phyloP scores from a whole-genome alignment of 306 rosid genomes.

The Arachis stenosperma region DNA sequence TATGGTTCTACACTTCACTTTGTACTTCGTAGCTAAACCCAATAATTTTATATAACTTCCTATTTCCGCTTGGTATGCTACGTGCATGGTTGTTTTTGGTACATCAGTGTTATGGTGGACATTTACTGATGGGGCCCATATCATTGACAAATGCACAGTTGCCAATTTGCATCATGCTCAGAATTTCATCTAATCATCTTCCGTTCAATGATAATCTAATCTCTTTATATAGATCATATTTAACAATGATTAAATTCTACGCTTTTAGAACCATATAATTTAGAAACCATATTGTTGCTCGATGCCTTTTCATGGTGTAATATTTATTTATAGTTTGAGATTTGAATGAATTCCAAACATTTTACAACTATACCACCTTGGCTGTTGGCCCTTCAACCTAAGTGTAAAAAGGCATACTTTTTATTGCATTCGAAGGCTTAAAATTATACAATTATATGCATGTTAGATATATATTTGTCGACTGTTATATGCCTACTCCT shows the following conservation, averaged over 20 bases:
- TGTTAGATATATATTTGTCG: not conserved
- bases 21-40: not conserved
- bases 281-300: not conserved
- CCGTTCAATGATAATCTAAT: not conserved
- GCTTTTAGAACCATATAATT: not conserved
- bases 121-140: too few species aligned
- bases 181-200: not conserved
- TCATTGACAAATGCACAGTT: not conserved
- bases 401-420: too few species aligned
- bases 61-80: not conserved
- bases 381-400: too few species aligned
- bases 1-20: not conserved
- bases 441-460: constrained; percentile 13
- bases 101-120: not conserved
- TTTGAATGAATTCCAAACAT: not conserved
- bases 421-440: constrained; percentile 1
- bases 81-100: not conserved
- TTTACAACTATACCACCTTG: not conserved
- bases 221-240: not conserved
- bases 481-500: not conserved
- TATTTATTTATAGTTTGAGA: not conserved
- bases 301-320: not conserved
- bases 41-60: not conserved
- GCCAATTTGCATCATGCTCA: not conserved
- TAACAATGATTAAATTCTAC: not conserved